These are phyloP conservation scores for Blastobotrys indianensis DNA, from an alignment of 1,139 yeast species.

Conservation along the genomic window DNA sequence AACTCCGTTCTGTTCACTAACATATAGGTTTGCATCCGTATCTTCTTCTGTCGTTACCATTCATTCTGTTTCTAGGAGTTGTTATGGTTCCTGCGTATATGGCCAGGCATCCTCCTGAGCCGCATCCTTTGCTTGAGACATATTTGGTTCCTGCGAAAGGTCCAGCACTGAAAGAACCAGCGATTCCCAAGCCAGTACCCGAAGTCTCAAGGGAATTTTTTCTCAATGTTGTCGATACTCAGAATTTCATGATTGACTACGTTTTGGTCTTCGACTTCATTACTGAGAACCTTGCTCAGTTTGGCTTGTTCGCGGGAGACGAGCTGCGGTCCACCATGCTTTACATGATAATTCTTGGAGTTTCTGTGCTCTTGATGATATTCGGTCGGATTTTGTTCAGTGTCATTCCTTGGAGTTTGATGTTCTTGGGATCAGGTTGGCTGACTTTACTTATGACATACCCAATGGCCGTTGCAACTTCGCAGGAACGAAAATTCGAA, in stretches of 20 bases:
- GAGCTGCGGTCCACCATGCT: slow-evolving; percentile 49
- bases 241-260: slow-evolving; percentile 71
- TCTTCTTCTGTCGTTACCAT: slow-evolving; percentile 46
- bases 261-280: slow-evolving; percentile 57
- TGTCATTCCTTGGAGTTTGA: slow-evolving; percentile 32
- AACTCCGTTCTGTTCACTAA: not conserved
- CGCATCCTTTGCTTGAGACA: slow-evolving; percentile 25
- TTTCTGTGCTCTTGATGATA: slow-evolving; percentile 30
- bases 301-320: slow-evolving; percentile 63
- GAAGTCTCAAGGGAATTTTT: slow-evolving; percentile 74
- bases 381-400: slow-evolving; percentile 37
- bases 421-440: slow-evolving; percentile 48
- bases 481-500: not conserved
- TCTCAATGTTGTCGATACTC: slow-evolving; percentile 75
- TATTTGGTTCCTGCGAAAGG: slow-evolving; percentile 56
- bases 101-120: slow-evolving; percentile 37
- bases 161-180: slow-evolving; percentile 44
- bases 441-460: slow-evolving; percentile 42
- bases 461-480: slow-evolving; percentile 40
- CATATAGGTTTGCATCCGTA: slow-evolving; percentile 48
- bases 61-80: slow-evolving; percentile 47
- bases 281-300: slow-evolving; percentile 45
- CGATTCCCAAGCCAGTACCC: slow-evolving; percentile 67
- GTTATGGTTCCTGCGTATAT: slow-evolving; percentile 68
- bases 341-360: slow-evolving; percentile 33